Percentiles rank a stretch among this genome's conserved stretches.
These are phyloP conservation scores for Fusarium heterosporum DNA, from an alignment of 2,329 filamentous ascomycete species.

Conservation along the genomic window DNA sequence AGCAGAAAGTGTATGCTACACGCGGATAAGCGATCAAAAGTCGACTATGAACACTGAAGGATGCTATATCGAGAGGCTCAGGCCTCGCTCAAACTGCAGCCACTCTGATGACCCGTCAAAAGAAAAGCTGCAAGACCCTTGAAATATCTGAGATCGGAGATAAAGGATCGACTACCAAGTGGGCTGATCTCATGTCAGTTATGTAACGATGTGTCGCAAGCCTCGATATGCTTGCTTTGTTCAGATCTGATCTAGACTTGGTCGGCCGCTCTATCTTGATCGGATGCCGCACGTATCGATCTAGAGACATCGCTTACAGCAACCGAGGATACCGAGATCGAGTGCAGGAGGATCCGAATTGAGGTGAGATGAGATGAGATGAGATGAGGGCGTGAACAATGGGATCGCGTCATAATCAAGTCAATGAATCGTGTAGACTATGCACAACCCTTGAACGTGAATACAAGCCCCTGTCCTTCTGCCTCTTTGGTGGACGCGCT, in stretches of 20 bases:
- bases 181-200: conserved; percentile 14
- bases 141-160: conserved; percentile 23
- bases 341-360: neutral
- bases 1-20: neutral
- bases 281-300: conserved; percentile 1
- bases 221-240: conserved; percentile 2
- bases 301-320: neutral
- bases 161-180: conserved; percentile 16
- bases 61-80: neutral
- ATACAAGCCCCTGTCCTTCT: neutral
- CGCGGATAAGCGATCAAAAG: neutral
- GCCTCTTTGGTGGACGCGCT: neutral
- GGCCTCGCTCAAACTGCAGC: conserved; percentile 8
- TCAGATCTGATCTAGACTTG: neutral
- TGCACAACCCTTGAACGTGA: neutral
- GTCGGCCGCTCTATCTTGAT: neutral
- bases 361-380: neutral
- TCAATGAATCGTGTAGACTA: neutral
- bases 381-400: neutral
- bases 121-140: conserved; percentile 5
- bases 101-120: conserved; percentile 2
- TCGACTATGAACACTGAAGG: neutral
- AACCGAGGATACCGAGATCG: conserved; percentile 3
- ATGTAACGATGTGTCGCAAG: neutral
- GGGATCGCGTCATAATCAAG: neutral